Conservation (phyloP, 2,329 filamentous ascomycete species). For the Conoideocrella luteorostrata region DNA sequence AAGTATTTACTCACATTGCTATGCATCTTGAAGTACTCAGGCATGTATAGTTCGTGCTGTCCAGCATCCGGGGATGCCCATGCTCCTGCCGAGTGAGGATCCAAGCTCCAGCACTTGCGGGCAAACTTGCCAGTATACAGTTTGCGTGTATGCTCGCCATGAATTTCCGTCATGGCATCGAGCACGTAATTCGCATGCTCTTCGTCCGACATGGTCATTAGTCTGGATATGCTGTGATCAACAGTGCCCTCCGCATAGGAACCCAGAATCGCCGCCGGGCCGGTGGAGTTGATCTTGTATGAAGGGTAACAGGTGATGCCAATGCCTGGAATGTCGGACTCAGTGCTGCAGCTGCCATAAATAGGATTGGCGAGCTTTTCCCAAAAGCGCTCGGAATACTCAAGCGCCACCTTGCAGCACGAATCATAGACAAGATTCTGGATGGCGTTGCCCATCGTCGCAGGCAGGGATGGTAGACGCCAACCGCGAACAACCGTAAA, state of each 20-base stretch:
- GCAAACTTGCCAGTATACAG: slow-evolving; percentile 61
- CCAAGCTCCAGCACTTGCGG: slow-evolving; percentile 58
- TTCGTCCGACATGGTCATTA: slow-evolving; percentile 36
- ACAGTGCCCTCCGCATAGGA: slow-evolving; percentile 46
- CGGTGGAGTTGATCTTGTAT: slow-evolving; percentile 58
- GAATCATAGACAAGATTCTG: slow-evolving; percentile 35
- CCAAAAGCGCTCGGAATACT: slow-evolving; percentile 61
- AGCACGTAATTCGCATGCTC: slow-evolving; percentile 59
- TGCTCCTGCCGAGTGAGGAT: slow-evolving; percentile 54
- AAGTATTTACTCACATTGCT: slow-evolving; percentile 41
- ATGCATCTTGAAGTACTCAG: slow-evolving; percentile 65
- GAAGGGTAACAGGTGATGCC: slow-evolving; percentile 60
- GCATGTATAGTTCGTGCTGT: slow-evolving; percentile 63
- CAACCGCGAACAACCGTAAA: slow-evolving; percentile 59
- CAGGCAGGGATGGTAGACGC: slow-evolving; percentile 43
- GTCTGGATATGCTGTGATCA: slow-evolving; percentile 32
- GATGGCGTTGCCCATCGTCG: slow-evolving; percentile 41
- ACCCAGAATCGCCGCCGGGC: slow-evolving; percentile 55
- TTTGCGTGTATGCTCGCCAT: slow-evolving; percentile 51
- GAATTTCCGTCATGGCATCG: slow-evolving; percentile 60
- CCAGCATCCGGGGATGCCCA: slow-evolving; percentile 57
- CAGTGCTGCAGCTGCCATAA: slow-evolving; percentile 54
- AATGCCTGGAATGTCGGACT: slow-evolving; percentile 53
- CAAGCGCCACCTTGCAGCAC: slow-evolving; percentile 56
- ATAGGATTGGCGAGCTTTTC: slow-evolving; percentile 48